Evolutionary conservation across 345 rosid species (phyloP).

Genomic region (Acer campestre): DNA sequence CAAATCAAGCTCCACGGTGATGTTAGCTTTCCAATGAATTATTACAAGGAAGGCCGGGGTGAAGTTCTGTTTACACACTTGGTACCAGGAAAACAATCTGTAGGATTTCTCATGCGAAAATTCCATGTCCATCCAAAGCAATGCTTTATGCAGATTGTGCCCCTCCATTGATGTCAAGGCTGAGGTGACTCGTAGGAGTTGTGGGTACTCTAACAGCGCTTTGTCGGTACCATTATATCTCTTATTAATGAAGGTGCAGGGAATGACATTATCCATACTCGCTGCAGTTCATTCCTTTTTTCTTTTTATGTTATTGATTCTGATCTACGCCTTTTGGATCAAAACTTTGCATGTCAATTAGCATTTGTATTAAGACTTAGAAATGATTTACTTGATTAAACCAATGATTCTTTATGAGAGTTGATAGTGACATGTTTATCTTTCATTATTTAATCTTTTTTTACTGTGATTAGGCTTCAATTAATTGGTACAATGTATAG

Average conservation of each 20-base stretch:
- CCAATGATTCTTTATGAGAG: no score
- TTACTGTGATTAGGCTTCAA: no score
- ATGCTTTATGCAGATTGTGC: conserved; percentile 7
- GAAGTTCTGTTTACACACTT: neutral
- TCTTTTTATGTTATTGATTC: no score
- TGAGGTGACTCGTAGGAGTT: conserved; percentile 23
- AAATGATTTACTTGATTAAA: no score
- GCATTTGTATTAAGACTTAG: no score
- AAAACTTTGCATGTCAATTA: no score
- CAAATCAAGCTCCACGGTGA: neutral
- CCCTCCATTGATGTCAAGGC: conserved; percentile 32
- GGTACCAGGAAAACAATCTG: conserved; percentile 21
- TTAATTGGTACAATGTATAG: no score
- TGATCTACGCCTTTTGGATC: no score
- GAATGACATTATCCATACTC: neutral
- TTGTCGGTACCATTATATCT: conserved; percentile 9
- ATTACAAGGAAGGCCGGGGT: neutral
- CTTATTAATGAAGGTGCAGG: neutral
- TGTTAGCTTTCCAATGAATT: neutral
- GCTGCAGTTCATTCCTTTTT: neutral
- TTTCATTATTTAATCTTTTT: no score
- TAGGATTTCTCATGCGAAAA: neutral
- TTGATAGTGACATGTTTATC: no score
- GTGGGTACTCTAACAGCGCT: conserved; percentile 22
- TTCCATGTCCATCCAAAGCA: neutral